A percentile compares a stretch with the other conserved stretches of the same genome.
These are phyloP conservation scores for Trametopsis cervina DNA, from an alignment of 768 basidiomycete species.

Conservation along the genomic window DNA sequence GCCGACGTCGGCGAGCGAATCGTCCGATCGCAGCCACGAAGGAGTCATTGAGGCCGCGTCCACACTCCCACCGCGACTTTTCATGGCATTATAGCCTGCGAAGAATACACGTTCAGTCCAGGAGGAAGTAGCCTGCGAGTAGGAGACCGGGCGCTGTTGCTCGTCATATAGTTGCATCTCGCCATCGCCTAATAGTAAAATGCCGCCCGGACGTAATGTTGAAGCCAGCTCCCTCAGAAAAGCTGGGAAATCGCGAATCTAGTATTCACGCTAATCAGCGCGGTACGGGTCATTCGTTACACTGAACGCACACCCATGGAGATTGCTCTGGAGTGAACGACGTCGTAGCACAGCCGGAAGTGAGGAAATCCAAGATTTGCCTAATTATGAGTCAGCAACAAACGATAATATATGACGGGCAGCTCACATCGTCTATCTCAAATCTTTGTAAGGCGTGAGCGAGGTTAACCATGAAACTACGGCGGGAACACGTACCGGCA, in stretches of 20 bases:
- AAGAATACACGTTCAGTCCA: constrained; percentile 26
- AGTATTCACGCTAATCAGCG: neutral
- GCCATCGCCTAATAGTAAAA: constrained; percentile 25
- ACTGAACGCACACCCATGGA: constrained; percentile 22
- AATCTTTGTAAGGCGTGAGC: constrained; percentile 19
- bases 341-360: constrained; percentile 24
- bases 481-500: constrained; percentile 20
- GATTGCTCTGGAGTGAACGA: constrained; percentile 27
- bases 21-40: constrained; percentile 22
- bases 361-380: constrained; percentile 29
- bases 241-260: constrained; percentile 26
- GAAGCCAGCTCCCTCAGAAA: constrained; percentile 22
- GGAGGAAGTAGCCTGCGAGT: constrained; percentile 18
- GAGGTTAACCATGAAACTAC: neutral
- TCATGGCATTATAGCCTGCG: constrained; percentile 27
- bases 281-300: neutral
- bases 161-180: constrained; percentile 29
- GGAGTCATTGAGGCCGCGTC: constrained; percentile 23
- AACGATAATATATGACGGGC: neutral
- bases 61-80: constrained; percentile 21
- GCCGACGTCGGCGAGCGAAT: constrained; percentile 22
- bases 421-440: constrained; percentile 29
- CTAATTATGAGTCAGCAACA: constrained; percentile 13
- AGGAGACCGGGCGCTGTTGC: constrained; percentile 19
- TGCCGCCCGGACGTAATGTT: constrained; percentile 25